Conservation (phyloP, 495 filamentous ascomycete species). For the Penicillium turbatum region DNA sequence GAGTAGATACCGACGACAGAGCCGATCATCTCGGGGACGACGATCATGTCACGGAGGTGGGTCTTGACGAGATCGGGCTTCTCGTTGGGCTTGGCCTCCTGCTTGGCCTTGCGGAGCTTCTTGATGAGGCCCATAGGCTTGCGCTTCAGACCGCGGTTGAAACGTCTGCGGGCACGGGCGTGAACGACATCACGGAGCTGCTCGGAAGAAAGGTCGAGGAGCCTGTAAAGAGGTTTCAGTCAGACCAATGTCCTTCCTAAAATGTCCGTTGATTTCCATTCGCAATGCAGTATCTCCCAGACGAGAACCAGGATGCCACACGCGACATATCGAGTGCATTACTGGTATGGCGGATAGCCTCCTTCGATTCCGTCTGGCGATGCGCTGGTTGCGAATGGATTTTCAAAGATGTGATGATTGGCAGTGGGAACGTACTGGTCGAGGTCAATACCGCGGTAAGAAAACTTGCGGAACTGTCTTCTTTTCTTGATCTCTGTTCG, state of each 20-base stretch:
- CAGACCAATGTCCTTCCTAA: conserved; percentile 30
- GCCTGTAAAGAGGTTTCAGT: conserved; percentile 46
- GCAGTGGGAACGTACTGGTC: conserved; percentile 72
- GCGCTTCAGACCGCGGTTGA: conserved; percentile 99
- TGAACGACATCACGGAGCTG: conserved; percentile 99
- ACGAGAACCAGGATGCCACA: conserved; percentile 1
- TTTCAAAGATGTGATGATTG: conserved; percentile 40
- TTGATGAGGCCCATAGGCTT: conserved; percentile 99
- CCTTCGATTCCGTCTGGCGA: conserved; percentile 47
- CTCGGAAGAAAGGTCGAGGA: conserved; percentile 97
- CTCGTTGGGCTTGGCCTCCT: conserved; percentile 99
- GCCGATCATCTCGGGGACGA: conserved; percentile 99
- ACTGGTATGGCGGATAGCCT: conserved; percentile 37
- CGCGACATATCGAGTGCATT: neutral
- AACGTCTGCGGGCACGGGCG: conserved; percentile 94
- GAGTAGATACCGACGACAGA: conserved; percentile 98
- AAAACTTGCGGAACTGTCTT: conserved; percentile 99
- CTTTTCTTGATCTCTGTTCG: conserved; percentile 90
- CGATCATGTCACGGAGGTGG: conserved; percentile 98
- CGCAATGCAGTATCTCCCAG: neutral
- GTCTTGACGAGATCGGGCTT: conserved; percentile 99
- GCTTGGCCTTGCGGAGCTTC: conserved; percentile 99
- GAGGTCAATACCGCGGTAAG: conserved; percentile 98
- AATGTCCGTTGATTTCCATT: neutral
- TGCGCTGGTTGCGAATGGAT: conserved; percentile 11